Evolutionary conservation across 208 protist species (phyloP), one percentile per base, ranked within the genome.

Genomic region (Herpetomonas muscarum): DNA sequence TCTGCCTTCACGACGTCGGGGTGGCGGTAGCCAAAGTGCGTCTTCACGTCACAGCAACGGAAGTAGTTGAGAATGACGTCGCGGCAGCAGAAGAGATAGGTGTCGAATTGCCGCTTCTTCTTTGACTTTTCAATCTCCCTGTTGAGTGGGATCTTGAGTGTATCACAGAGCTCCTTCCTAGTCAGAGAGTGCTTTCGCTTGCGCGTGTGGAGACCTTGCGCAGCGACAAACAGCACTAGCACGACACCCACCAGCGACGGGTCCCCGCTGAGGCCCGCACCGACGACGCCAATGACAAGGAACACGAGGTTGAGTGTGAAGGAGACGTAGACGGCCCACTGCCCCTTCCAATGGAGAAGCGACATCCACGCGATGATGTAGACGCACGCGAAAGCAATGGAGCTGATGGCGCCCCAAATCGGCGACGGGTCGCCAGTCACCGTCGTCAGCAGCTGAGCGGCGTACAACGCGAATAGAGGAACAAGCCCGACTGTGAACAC

Each of bases 41-140:
- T 70, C 48, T 80, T 85, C 9, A 85, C 75, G 57, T 87, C 78
- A 56, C 60, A 81, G 63, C 88, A 92, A 46, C 60, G 62, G 30
- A 92, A 44, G 65, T 78, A 87, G 59, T 84, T 62, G 17, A 91
- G 61, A 15, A 91, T n/a, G 17, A 74, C 41, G 61, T 87, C 61
- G 28, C 74, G 66, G 73, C 88, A 95, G 66, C 85, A 95, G 54
- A 76, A 81, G 25, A 95, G 74, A 59, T 92, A 84, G 15, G 81
- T 81, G 61, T 92, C 83, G 24, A 85, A 47, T 1, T 61, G 66
- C 17, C 55, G 51, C 46, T 61, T 57, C 13, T 55, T 36, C 15
- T 65, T 61, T 39, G 60, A 57, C 37, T 70, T 26, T 31, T 82
- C 76, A 1, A 75, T 63, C 39, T 73, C 67, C 47, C 63, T 51